Base-by-base conservation (phyloP, 2,329 filamentous ascomycete species). In the Calonectria pauciramosa region DNA sequence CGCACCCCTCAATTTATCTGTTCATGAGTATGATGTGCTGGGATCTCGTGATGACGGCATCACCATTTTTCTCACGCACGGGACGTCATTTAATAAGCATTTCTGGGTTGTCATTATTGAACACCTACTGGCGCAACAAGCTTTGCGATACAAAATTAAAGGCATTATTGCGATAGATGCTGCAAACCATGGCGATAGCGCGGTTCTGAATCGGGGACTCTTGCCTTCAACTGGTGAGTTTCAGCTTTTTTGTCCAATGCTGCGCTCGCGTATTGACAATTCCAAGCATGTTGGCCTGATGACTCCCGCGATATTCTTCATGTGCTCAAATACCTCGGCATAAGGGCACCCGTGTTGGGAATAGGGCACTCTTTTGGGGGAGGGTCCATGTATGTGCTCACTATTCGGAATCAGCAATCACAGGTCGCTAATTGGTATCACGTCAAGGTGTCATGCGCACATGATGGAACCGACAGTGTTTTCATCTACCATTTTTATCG, bases 311-410 rank as follows among this genome's bases (percentile, higher is more conserved):
- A 71, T 11, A 66, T 71, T 14, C 69, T 71, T 32, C 60, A 71
- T 10, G 59, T 51, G 2, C 38, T 71, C 9, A 66, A 59, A 20
- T 41, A 34, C 41, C 49, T 71, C 8, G 23, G 18, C 7, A 52
- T 66, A 16, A 20, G 59, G 20, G n/a, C 49, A 16, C 69, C 69
- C 23, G 69, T 66, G 0, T 26, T 71, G 10, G 69, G 69, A 1
- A 66, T 71, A 18, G 69, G 69, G 1, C 69, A 71, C n/a, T 71
- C 69, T 9, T 71, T 71, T 65, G 69, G 69, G 23, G 69, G 69
- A 47, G 69, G 69, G 36, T 36, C 59, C 49, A 66, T 71, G 69
- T 71, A 11, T 26, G 69, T 71, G 2, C 8, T 8, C 16, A 11
- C 16, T 36, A 26, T 13, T 38, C 14, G 5, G 14, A n/a, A 4